A percentile compares a stretch with the other conserved stretches of the same genome.
phyloP scores from a whole-genome alignment of 192 early-diverging fungal genomes.

The Backusella australiensis region DNA sequence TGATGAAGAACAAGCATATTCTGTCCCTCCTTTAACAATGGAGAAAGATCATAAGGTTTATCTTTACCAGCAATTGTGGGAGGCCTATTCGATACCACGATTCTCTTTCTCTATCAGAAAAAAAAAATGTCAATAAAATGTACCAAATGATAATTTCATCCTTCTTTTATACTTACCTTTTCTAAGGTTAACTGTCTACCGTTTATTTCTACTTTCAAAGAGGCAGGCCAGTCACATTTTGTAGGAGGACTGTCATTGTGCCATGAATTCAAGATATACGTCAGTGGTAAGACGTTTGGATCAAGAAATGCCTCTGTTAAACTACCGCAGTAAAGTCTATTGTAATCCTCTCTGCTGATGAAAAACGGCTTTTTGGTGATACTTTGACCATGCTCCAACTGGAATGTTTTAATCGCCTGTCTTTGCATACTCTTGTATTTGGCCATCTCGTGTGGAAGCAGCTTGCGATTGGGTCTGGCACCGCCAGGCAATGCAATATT shows the following conservation, averaged over 20 bases:
- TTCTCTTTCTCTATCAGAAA: not conserved
- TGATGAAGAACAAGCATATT: slow-evolving; percentile 3
- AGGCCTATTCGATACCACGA: not conserved
- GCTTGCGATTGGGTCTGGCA: not conserved
- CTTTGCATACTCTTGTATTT: not conserved
- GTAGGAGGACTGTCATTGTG: not conserved
- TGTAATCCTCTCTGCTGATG: not conserved
- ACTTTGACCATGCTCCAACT: not conserved
- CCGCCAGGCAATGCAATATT: not conserved
- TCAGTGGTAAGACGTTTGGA: not conserved
- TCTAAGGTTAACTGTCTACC: not conserved
- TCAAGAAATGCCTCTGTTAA: not conserved
- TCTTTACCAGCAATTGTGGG: slow-evolving; percentile 8
- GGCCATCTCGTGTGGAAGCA: not conserved
- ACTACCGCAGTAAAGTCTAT: not conserved
- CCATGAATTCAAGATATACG: not conserved
- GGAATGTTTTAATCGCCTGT: slow-evolving; percentile 4
- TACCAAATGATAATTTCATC: no score
- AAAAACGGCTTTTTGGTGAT: not conserved
- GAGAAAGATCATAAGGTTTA: slow-evolving; percentile 3
- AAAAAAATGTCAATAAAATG: not conserved
- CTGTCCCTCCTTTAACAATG: not conserved
- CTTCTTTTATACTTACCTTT: not conserved
- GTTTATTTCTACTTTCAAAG: slow-evolving; percentile 1
- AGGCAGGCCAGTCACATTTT: slow-evolving; percentile 16